Percentiles rank a stretch among this genome's conserved stretches.
These are phyloP conservation scores for Sporisorium iseilematis-ciliati DNA, from an alignment of 1,284 basidiomycete species.

Conservation along the genomic window DNA sequence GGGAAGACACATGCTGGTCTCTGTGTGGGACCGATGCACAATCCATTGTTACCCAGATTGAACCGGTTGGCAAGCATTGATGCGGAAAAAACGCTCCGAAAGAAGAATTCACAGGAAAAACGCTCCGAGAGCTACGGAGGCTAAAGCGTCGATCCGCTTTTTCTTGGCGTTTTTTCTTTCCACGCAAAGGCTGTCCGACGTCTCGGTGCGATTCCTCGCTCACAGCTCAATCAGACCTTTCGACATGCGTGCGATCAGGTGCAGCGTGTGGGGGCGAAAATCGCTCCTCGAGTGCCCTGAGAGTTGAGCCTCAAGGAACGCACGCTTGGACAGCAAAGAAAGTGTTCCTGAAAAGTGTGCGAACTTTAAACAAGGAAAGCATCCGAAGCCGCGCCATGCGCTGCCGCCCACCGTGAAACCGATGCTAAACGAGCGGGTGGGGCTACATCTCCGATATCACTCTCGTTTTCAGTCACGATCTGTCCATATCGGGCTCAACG, in stretches of 20 bases:
- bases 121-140: constrained; percentile 3
- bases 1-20: too few relatives aligned
- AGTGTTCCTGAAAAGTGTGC: neutral
- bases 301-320: neutral
- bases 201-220: neutral
- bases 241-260: too few relatives aligned
- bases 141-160: constrained; percentile 2
- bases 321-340: neutral
- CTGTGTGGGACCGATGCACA: neutral
- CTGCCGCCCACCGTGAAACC: neutral
- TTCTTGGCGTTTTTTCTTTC: constrained; percentile 14
- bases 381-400: constrained; percentile 9
- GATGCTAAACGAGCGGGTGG: neutral
- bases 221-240: too few relatives aligned
- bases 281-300: too few relatives aligned
- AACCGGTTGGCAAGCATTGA: neutral
- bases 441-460: neutral
- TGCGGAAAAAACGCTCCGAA: constrained; percentile 9
- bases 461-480: too few relatives aligned
- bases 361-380: neutral
- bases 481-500: too few relatives aligned
- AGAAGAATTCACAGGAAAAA: constrained; percentile 5
- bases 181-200: too few relatives aligned
- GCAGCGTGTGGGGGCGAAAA: too few relatives aligned
- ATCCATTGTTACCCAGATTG: neutral